phyloP scores from a whole-genome alignment of 495 filamentous ascomycete genomes.

The Coniosporium apollinis region DNA sequence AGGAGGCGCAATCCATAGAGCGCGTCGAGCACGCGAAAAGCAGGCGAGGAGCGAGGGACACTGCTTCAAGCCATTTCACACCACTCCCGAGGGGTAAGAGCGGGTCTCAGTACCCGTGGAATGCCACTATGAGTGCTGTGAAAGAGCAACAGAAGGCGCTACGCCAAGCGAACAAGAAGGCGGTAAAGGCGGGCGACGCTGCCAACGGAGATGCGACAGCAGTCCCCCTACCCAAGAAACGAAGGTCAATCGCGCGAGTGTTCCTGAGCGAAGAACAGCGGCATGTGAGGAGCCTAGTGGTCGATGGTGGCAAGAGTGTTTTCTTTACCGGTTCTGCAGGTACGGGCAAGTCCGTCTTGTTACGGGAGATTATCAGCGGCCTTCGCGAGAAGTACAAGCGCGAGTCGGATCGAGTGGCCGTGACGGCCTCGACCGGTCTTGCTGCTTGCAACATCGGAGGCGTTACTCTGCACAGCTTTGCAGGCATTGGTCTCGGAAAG shows the following conservation, averaged over 20 bases:
- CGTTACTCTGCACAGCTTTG: conserved; percentile 88
- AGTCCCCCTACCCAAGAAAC: conserved; percentile 22
- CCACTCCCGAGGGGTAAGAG: conserved; percentile 21
- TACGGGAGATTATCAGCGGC: conserved; percentile 72
- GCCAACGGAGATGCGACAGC: conserved; percentile 15
- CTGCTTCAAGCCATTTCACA: conserved; percentile 15
- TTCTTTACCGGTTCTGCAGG: conserved; percentile 98
- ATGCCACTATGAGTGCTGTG: conserved; percentile 61
- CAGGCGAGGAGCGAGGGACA: conserved; percentile 9
- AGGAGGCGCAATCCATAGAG: conserved; percentile 10
- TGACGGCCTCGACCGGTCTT: conserved; percentile 89
- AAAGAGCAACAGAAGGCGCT: conserved; percentile 70
- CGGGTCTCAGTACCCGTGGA: conserved; percentile 41
- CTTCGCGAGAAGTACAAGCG: conserved; percentile 55
- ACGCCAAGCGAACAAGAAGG: conserved; percentile 47
- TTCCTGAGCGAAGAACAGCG: conserved; percentile 74
- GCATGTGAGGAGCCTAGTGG: conserved; percentile 64
- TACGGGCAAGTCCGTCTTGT: conserved; percentile 92
- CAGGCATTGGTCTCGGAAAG: conserved; percentile 90
- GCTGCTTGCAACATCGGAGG: conserved; percentile 95
- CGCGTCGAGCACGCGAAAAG: background rate
- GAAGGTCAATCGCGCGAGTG: conserved; percentile 35
- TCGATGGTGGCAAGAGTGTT: conserved; percentile 62
- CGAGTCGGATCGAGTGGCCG: conserved; percentile 69
- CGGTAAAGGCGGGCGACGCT: conserved; percentile 27